Evolutionary conservation across 345 rosid genomes (phyloP), one percentile per base, ranked within the genome.

Genomic region (Gossypium stocksii): DNA sequence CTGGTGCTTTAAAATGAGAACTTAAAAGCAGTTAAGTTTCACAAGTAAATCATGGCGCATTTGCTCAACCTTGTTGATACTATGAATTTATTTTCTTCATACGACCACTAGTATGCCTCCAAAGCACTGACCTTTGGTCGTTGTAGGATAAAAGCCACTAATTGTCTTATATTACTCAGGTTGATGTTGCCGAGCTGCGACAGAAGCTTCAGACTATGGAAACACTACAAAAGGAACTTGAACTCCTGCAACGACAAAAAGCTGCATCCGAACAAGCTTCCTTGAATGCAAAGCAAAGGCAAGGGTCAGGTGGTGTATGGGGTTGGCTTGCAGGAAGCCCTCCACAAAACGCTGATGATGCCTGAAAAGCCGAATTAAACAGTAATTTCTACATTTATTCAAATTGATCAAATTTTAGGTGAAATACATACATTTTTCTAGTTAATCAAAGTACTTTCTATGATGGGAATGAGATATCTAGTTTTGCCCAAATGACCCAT

Each of bases 241-340:
- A 93, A 75, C 97, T 93, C 62, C 89, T 96, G 19, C 94, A 85
- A 80, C 91, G 98, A 46, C 99, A 96, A 78, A 91, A 90, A 83
- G 99, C 99, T 13, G 95, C 95, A 16, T 93, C 99, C 1, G 99
- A 91, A 83, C 87, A 96, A 84, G 99, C 95, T 2, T 92, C 89
- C 66, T 76, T 89, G 23, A 85, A 79, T 19, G 90, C 97, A 60
- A 91, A 84, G 80, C 85, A 83, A 75, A 82, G 85, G 82, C 97
- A 93, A 78, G 78, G 92, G 72, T 93, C 99, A 0, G 89, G 97
- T 51, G 93, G 99, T 3, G 91, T 96, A 71, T 96, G 99, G 99
- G 92, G 97, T 54, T 96, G 99, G 99, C 90, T 96, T 22, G 96
- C 97, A 0, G 98, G 99, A 77, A 58, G 87, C 71, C 91, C 98